Evolutionary conservation across 768 basidiomycete species (phyloP).

Genomic region (Amanita rubescens): DNA sequence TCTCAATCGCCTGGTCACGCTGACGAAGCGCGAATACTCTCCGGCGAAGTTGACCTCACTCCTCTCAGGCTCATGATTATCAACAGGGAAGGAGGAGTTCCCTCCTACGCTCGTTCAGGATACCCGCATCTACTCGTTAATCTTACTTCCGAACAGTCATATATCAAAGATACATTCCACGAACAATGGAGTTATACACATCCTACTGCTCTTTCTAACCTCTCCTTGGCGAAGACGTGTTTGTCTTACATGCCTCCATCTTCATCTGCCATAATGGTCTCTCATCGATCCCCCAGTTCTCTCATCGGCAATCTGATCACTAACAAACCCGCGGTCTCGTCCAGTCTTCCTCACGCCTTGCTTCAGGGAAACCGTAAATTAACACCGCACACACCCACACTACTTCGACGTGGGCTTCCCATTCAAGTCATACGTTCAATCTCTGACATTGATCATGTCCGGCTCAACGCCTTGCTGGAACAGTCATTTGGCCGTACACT

Average conservation of each 20-base stretch:
- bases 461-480: slow-evolving; percentile 79
- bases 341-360: slow-evolving; percentile 89
- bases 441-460: slow-evolving; percentile 63
- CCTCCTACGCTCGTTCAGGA: slow-evolving; percentile 93
- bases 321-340: slow-evolving; percentile 94
- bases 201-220: slow-evolving; percentile 82
- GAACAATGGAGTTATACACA: slow-evolving; percentile 67
- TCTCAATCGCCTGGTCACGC: slow-evolving; percentile 8
- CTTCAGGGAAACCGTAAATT: slow-evolving; percentile 82
- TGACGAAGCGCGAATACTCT: slow-evolving; percentile 28
- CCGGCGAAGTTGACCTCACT: slow-evolving; percentile 70
- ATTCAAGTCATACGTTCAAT: slow-evolving; percentile 72
- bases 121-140: slow-evolving; percentile 96
- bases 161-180: slow-evolving; percentile 83
- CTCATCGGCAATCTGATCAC: slow-evolving; percentile 97
- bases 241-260: slow-evolving; percentile 87
- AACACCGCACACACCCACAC: slow-evolving; percentile 86
- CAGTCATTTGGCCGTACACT: slow-evolving; percentile 76
- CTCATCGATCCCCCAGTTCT: slow-evolving; percentile 91
- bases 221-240: slow-evolving; percentile 79
- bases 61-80: slow-evolving; percentile 97
- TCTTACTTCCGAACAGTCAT: slow-evolving; percentile 75
- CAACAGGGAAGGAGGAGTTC: slow-evolving; percentile 92
- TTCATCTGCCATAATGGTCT: slow-evolving; percentile 94
- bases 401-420: slow-evolving; percentile 83